Evolutionary conservation across 495 filamentous ascomycete genomes (phyloP).

Genomic region (Neurospora intermedia): DNA sequence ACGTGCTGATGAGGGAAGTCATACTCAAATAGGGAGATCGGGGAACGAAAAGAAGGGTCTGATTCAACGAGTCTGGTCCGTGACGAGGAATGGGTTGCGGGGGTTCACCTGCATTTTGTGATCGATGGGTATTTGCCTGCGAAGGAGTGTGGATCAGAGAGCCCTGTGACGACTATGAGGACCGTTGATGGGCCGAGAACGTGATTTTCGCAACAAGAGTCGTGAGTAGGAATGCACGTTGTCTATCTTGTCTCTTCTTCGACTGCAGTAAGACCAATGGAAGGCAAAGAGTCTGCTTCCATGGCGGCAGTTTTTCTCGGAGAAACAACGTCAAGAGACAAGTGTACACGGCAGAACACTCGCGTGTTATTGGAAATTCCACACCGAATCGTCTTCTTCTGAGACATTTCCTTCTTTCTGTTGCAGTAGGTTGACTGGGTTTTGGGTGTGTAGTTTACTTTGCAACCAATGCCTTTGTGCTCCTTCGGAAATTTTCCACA

Average conservation of each 20-base stretch:
- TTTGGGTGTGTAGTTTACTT: neutral
- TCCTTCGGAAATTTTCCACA: neutral
- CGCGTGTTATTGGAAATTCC: neutral
- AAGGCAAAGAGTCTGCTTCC: neutral
- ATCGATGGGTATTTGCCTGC: neutral
- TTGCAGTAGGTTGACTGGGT: neutral
- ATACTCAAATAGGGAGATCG: neutral
- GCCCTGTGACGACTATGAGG: neutral
- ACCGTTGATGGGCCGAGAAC: neutral
- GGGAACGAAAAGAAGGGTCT: neutral
- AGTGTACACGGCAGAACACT: neutral
- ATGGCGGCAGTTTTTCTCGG: neutral
- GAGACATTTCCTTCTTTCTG: neutral
- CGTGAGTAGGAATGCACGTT: neutral
- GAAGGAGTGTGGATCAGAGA: neutral
- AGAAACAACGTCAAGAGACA: conserved; percentile 1
- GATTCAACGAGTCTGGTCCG: neutral
- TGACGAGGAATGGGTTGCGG: neutral
- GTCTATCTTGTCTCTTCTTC: neutral
- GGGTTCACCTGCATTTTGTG: neutral
- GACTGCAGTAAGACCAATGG: neutral
- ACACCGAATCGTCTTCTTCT: neutral
- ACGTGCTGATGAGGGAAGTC: neutral
- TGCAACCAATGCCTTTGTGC: neutral
- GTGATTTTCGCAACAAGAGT: neutral